A percentile compares a stretch with the other conserved stretches of the same genome.
These are phyloP conservation scores for Eutypella sp. DNA, from an alignment of 2,329 filamentous ascomycete genomes.

Conservation along the genomic window DNA sequence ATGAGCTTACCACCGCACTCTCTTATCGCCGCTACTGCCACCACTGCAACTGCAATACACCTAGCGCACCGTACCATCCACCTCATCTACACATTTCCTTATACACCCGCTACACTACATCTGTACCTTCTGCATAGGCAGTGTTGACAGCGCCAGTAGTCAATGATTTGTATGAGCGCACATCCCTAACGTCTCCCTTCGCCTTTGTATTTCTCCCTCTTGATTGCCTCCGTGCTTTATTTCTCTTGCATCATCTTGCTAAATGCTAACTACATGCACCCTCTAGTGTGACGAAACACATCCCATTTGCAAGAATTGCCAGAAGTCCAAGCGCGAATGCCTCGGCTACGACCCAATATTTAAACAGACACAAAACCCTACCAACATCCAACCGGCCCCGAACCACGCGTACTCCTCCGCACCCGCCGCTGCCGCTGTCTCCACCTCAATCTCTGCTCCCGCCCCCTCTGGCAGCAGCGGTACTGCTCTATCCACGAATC, in stretches of 20 bases:
- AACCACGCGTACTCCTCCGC: constrained; percentile 33
- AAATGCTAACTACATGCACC: constrained; percentile 4
- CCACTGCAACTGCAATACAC: no score
- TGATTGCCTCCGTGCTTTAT: not conserved
- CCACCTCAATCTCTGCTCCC: constrained; percentile 8
- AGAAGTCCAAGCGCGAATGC: constrained; percentile 84
- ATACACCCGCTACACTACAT: no score
- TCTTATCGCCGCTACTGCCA: no score
- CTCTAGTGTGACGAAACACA: constrained; percentile 90
- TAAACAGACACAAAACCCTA: constrained; percentile 54
- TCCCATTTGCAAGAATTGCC: constrained; percentile 85
- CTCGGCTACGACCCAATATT: constrained; percentile 85
- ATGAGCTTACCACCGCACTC: no score
- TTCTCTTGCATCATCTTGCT: no score
- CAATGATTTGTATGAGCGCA: no score
- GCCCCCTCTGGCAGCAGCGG: constrained; percentile 21
- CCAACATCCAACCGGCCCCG: constrained; percentile 67
- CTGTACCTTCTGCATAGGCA: no score
- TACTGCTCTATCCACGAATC: constrained; percentile 15
- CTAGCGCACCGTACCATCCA: no score
- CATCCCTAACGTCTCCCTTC: no score
- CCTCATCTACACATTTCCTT: no score
- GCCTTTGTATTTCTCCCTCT: not conserved
- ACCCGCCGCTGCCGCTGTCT: no score
- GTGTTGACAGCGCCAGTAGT: no score